Percentiles rank a stretch among this genome's conserved stretches.
Conservation (phyloP, 2,329 filamentous ascomycete species). For the Penicillium thymicola region DNA sequence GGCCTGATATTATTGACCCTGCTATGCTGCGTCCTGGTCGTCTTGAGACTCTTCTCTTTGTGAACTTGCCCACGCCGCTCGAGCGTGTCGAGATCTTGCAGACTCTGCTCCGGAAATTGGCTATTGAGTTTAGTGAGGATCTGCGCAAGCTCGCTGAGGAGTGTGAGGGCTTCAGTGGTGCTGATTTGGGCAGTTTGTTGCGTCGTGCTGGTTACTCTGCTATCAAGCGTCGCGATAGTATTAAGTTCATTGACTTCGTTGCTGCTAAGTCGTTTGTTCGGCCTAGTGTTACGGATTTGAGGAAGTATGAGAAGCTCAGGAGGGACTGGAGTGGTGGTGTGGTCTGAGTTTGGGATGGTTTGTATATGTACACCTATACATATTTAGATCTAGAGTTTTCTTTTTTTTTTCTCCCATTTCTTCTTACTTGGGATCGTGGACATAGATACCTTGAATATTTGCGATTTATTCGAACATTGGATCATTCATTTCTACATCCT, state of each 20-base stretch:
- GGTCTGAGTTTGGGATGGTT: conserved; percentile 16
- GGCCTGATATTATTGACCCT: conserved; percentile 93
- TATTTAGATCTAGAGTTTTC: background rate
- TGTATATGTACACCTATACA: background rate
- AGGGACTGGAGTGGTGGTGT: conserved; percentile 47
- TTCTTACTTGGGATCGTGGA: conserved; percentile 1
- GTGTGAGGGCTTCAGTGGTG: conserved; percentile 75
- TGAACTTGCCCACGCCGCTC: conserved; percentile 74
- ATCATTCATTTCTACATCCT: background rate
- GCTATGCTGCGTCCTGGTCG: conserved; percentile 91
- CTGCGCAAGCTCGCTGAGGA: conserved; percentile 66
- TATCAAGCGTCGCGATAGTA: conserved; percentile 47
- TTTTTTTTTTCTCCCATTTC: background rate
- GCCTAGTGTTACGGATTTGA: conserved; percentile 56
- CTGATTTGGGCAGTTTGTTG: conserved; percentile 59
- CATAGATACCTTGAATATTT: conserved; percentile 10
- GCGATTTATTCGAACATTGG: background rate
- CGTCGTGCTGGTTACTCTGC: conserved; percentile 58
- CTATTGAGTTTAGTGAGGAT: conserved; percentile 51
- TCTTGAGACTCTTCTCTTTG: conserved; percentile 81
- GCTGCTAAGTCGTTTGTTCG: conserved; percentile 40
- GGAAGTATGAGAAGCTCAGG: conserved; percentile 55
- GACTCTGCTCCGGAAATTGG: conserved; percentile 56
- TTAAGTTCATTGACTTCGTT: conserved; percentile 47
- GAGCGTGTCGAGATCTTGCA: conserved; percentile 83